Evolutionary conservation across 169 alveolate species (phyloP).

Genomic region (Plasmodium adleri): DNA sequence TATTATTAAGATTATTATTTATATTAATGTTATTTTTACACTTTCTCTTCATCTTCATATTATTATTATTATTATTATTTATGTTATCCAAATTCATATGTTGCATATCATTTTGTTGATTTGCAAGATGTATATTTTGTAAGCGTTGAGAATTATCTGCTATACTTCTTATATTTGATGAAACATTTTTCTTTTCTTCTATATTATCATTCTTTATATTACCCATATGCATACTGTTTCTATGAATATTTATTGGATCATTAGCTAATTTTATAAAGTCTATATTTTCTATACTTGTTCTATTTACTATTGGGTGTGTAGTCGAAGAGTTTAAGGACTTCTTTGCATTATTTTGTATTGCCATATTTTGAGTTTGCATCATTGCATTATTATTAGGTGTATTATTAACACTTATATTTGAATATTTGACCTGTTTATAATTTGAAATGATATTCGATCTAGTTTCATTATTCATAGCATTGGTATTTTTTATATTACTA

Average conservation of each 20-base stretch:
- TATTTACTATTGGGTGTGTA: conserved; percentile 14
- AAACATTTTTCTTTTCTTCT: conserved; percentile 21
- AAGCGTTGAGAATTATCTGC: conserved; percentile 31
- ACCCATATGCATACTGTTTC: conserved; percentile 1
- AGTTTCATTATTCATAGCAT: conserved; percentile 19
- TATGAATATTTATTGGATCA: conserved; percentile 42
- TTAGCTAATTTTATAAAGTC: conserved; percentile 12
- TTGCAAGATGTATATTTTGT: conserved; percentile 14
- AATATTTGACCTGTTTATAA: conserved; percentile 35
- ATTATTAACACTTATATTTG: conserved; percentile 14
- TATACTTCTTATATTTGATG: conserved; percentile 6
- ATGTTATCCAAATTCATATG: not conserved
- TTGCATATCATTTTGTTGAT: conserved; percentile 35
- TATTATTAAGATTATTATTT: not conserved
- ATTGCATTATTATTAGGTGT: conserved; percentile 18
- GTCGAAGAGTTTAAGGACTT: conserved; percentile 5
- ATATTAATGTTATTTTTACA: not conserved
- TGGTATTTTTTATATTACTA: conserved; percentile 29
- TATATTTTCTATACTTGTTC: conserved; percentile 16
- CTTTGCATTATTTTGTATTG: conserved; percentile 24
- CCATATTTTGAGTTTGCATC: conserved; percentile 14
- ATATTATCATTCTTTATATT: conserved; percentile 7
- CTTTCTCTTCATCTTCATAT: not conserved
- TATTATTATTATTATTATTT: not conserved
- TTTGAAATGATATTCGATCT: conserved; percentile 28